Evolutionary conservation across 305 asterid species (phyloP), one percentile per base, ranked within the genome.

Genomic region (Coffea humblotiana): DNA sequence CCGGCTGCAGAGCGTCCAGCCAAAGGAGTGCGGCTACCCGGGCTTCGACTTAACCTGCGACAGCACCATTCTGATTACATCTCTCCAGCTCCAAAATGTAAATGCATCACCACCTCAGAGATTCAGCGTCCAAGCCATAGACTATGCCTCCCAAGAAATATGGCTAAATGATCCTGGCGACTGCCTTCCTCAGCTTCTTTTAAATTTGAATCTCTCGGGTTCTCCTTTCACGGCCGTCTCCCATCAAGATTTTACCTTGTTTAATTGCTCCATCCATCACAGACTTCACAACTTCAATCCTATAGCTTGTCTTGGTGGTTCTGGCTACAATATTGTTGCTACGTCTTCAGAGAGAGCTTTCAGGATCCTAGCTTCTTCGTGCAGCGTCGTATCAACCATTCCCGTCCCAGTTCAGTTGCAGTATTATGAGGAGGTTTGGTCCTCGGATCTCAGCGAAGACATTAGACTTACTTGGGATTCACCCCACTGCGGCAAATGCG

Each of bases 141-240:
- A 88, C 72, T 91, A 89, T 63, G 74, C 63, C 60, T 37, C 66
- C 13, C 93, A 89, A 68, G 86, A 78, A 81, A 49, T 91, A 78
- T 87, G 86, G 89, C 88, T 91, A 13, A 91, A 88, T 75, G 95
- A 91, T 76, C 93, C 89, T 2, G 60, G 75, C 0, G n/a, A 82
- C 72, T 91, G 95, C 79, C 91, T 91, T 73, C 92, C 93, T n/a
- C 80, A 49, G 43, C 88, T 86, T 21, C 91, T 91, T 43, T 83
- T 89, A 3, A 60, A 63, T 0, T 63, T 91, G 19, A 89, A 91
- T 82, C 81, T 91, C 3, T 80, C 93, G 18, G 86, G 85, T 23
- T 88, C 93, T 10, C 95, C 92, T 0, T 89, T 91, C 48, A 10
- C 75, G 0, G 93, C 83, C 0, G 66, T 60, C 43, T 78, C 78